Base-by-base conservation (phyloP, 2,329 filamentous ascomycete genomes). In the Chrysoporthe cubensis region DNA sequence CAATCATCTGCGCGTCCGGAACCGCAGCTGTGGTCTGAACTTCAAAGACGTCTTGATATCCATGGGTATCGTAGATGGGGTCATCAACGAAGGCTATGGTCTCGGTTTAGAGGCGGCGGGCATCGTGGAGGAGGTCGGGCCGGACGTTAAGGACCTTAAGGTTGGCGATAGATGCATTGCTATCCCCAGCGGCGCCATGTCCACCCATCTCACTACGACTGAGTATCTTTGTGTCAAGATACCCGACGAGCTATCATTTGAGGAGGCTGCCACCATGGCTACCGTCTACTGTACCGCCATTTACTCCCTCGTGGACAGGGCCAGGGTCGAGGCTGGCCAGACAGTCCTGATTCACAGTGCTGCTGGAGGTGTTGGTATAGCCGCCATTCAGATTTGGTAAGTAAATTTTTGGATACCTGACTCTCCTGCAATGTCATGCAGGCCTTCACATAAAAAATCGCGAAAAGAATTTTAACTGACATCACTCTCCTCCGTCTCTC, bases 121-220 rank as follows among this genome's bases (percentile, higher is more conserved):
- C 48, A 48, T 67, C 21, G 46, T 67, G 6, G 37, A 42, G 34
- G 40, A 56, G 2, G 44, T 68, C 11, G 68, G 62, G 2, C 66
- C 65, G 8, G 72, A 72, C 48, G 69, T 71, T 18, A 32, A 54
- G 6, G 46, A 57, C 21, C 58, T 60, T 26, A 26, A 37, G 9
- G 52, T 58, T 14, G 66, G 66, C 9, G 63, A 68, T 5, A 64
- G 66, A 11, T 64, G 65, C 5, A 56, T 48, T 3, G 65, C 61
- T 5, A 48, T 61, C 26, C 57, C 46, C 32, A 52, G 37, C 34
- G 66, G 66, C 1, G 43, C 54, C 18, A 59, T 59, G 44, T 64
- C 60, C 18, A 64, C 50, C 16, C 46, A 32, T n/a, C 50, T 65
- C 5, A 56, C 26, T 11, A 37, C 56, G 40, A 50, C 43, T 7